These are phyloP conservation scores for Ceratobasidium sp. DNA, from an alignment of 1,284 basidiomycete genomes.

Conservation along the genomic window DNA sequence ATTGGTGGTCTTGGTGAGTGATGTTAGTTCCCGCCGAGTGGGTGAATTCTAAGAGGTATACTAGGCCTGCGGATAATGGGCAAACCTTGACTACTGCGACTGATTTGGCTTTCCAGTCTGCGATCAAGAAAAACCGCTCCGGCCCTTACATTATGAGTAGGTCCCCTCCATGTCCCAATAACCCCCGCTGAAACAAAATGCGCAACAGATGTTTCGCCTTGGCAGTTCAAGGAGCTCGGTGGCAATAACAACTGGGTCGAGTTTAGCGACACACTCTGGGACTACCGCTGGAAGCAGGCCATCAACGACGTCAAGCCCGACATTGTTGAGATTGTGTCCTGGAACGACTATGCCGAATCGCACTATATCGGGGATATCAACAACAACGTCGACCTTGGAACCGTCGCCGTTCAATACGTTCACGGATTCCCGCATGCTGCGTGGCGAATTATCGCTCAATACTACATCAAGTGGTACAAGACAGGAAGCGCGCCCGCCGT, in stretches of 20 bases:
- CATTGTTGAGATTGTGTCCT: constrained; percentile 59
- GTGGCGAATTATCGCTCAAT: constrained; percentile 57
- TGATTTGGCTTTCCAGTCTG: constrained; percentile 53
- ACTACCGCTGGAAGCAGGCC: constrained; percentile 55
- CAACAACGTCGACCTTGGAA: constrained; percentile 54
- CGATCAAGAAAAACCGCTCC: constrained; percentile 48
- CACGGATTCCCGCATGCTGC: constrained; percentile 54
- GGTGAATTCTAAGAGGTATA: neutral
- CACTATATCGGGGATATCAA: constrained; percentile 56
- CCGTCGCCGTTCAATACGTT: constrained; percentile 54
- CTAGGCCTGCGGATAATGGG: constrained; percentile 54
- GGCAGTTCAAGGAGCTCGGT: constrained; percentile 63
- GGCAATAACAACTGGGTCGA: constrained; percentile 58
- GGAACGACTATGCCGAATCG: constrained; percentile 49
- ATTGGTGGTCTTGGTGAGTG: constrained; percentile 58
- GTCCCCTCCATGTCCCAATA: constrained; percentile 48
- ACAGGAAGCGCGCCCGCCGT: constrained; percentile 53
- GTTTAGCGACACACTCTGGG: constrained; percentile 57
- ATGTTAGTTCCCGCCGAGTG: neutral
- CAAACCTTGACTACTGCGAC: constrained; percentile 55
- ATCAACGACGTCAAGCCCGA: constrained; percentile 57
- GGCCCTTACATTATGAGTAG: constrained; percentile 58
- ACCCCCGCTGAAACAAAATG: constrained; percentile 39
- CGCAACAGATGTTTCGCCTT: constrained; percentile 58
- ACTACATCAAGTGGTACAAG: constrained; percentile 57